phyloP scores from a whole-genome alignment of 495 filamentous ascomycete species.

The Daldinia childiae region DNA sequence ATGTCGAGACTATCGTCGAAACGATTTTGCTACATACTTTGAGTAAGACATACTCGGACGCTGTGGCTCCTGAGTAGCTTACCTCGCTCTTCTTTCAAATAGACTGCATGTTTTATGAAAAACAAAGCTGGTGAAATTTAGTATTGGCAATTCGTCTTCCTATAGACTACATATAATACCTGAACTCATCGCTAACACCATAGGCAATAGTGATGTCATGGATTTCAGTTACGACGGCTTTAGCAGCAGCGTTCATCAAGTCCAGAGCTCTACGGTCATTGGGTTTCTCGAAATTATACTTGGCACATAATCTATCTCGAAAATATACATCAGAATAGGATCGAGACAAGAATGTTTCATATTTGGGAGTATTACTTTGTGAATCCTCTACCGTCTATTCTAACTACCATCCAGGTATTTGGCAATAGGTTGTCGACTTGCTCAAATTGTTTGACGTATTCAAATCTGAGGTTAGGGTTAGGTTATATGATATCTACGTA shows the following conservation, averaged over 20 bases:
- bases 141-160: neutral
- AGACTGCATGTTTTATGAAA: slow-evolving; percentile 81
- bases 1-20: slow-evolving; percentile 88
- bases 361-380: slow-evolving; percentile 69
- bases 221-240: slow-evolving; percentile 81
- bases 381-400: slow-evolving; percentile 92
- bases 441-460: slow-evolving; percentile 93
- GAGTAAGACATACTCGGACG: slow-evolving; percentile 15
- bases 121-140: slow-evolving; percentile 71
- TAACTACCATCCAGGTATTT: slow-evolving; percentile 92
- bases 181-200: slow-evolving; percentile 93
- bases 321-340: slow-evolving; percentile 16
- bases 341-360: neutral
- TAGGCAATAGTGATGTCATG: slow-evolving; percentile 89
- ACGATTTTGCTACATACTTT: slow-evolving; percentile 76
- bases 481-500: slow-evolving; percentile 6
- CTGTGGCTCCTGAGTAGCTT: slow-evolving; percentile 44
- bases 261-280: slow-evolving; percentile 88
- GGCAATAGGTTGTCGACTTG: slow-evolving; percentile 79
- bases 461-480: slow-evolving; percentile 65
- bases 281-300: slow-evolving; percentile 87
- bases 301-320: slow-evolving; percentile 71
- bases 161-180: slow-evolving; percentile 51
- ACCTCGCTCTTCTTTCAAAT: slow-evolving; percentile 89
- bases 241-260: slow-evolving; percentile 93